Base-by-base conservation (phyloP, 2,329 filamentous ascomycete species). In the Xylaria sp. region DNA sequence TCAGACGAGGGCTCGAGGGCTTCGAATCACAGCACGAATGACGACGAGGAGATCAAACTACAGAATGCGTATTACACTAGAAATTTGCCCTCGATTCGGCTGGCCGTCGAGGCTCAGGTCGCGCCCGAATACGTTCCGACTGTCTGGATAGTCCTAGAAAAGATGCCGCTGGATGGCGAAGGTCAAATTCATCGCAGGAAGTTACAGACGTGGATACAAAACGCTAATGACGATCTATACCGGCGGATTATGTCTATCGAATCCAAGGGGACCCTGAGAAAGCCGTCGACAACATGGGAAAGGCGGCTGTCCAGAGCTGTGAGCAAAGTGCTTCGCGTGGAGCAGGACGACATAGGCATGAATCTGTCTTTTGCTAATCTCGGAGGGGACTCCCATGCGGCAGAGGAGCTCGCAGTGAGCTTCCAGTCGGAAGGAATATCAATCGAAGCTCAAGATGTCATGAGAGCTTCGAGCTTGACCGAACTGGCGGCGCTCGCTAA, bases 131-230 rank as follows among this genome's bases (percentile, higher is more conserved):
- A 78, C 10, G 73, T 83, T 1, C 85, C 86, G 1, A 80, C 82
- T 60, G 77, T 85, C 9, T 88, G 85, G 85, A 79, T 87, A 20
- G 80, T 84, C 3, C 74, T 87, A 62, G 80, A 82, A 57, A 78
- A 76, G 54, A 84, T 87, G 80, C 84, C 84, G 7, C 62, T 82
- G n/a, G 80, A 80, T 56, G 77, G 79, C 0, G 72, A 77, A 13
- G 83, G 82, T 15, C 77, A 80, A 23, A 76, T 82, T 58, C 80
- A 87, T 72, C 78, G 81, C 51, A 80, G 84, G 39, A 81, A 79
- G 65, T 72, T 88, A 52, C 85, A 86, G 67, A 86, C 84, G 3
- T 88, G 86, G 86, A 82, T 83, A 32, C 85, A 87, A 76, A 87
- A 87, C 70, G 82, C 84, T 56, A 84, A 85, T 68, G 81, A 86